phyloP scores from a whole-genome alignment of 345 rosid genomes.

The Arabidopsis suecica region DNA sequence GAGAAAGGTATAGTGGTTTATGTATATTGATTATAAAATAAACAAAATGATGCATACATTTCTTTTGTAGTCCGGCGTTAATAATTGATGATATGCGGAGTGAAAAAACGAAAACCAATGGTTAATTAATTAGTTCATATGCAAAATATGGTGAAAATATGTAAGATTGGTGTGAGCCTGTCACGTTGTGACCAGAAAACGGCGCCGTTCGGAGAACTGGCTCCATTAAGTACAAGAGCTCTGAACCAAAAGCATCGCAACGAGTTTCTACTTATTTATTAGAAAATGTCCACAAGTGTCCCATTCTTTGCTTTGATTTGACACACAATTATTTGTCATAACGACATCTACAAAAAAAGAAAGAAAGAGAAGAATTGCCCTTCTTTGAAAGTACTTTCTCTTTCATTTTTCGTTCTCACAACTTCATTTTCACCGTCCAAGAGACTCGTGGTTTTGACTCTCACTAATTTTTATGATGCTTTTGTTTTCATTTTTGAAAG shows the following conservation, averaged over 20 bases:
- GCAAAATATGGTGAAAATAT: not conserved
- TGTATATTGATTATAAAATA: not conserved
- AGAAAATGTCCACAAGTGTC: conserved; percentile 1
- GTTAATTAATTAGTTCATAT: not conserved
- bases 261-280: conserved; percentile 18
- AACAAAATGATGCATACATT: not conserved
- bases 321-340: conserved; percentile 14
- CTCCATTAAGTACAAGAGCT: not conserved
- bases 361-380: not conserved
- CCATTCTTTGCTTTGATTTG: conserved; percentile 24
- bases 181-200: conserved; percentile 16
- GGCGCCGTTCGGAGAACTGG: conserved; percentile 33
- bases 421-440: conserved; percentile 41
- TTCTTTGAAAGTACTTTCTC: not conserved
- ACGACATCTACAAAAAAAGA: not conserved
- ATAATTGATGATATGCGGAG: too few relatives aligned
- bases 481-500: too few relatives aligned
- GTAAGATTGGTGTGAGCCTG: not conserved
- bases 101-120: too few relatives aligned
- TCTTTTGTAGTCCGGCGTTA: not conserved
- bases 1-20: too few relatives aligned
- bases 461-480: not conserved
- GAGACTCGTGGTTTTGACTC: conserved; percentile 1
- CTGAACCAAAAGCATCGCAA: not conserved
- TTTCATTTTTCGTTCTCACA: not conserved